Evolutionary conservation across 2,329 filamentous ascomycete genomes (phyloP).

Genomic region (Exserohilum turcica): DNA sequence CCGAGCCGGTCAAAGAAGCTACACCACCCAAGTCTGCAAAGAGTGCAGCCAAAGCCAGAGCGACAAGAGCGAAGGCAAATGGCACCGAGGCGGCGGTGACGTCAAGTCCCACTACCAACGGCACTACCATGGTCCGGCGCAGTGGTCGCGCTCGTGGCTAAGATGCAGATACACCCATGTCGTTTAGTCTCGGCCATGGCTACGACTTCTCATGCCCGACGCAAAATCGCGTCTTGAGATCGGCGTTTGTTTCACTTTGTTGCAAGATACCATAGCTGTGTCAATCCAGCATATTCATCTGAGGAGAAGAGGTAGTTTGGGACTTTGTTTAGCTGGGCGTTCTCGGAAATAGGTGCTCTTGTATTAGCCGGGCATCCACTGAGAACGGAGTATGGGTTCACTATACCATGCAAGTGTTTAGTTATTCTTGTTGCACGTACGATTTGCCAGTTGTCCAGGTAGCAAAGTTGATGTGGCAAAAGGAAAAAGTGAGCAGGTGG

Average conservation of each 20-base stretch:
- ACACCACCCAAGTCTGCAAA: constrained; percentile 27
- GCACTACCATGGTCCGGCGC: constrained; percentile 22
- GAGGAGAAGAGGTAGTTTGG: background rate
- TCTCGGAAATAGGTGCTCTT: constrained; percentile 1
- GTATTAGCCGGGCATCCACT: background rate
- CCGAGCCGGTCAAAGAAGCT: constrained; percentile 16
- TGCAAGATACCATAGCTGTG: constrained; percentile 1
- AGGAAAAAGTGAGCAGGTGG: background rate
- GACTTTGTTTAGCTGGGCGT: constrained; percentile 4
- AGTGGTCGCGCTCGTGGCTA: constrained; percentile 26
- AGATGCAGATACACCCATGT: background rate
- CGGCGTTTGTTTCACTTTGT: background rate
- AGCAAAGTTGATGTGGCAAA: background rate
- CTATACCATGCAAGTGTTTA: background rate
- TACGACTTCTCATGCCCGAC: background rate
- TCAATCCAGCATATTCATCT: background rate
- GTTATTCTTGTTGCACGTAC: background rate
- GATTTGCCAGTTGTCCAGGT: background rate
- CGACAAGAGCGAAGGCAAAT: constrained; percentile 18
- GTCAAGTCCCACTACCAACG: constrained; percentile 24
- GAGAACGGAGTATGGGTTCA: background rate
- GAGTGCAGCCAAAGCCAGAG: constrained; percentile 21
- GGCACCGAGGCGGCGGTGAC: constrained; percentile 11
- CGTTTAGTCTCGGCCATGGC: background rate
- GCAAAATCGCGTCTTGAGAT: background rate